These are phyloP conservation scores for Fusarium sp. DNA, from an alignment of 2,329 filamentous ascomycete genomes.

Conservation along the genomic window DNA sequence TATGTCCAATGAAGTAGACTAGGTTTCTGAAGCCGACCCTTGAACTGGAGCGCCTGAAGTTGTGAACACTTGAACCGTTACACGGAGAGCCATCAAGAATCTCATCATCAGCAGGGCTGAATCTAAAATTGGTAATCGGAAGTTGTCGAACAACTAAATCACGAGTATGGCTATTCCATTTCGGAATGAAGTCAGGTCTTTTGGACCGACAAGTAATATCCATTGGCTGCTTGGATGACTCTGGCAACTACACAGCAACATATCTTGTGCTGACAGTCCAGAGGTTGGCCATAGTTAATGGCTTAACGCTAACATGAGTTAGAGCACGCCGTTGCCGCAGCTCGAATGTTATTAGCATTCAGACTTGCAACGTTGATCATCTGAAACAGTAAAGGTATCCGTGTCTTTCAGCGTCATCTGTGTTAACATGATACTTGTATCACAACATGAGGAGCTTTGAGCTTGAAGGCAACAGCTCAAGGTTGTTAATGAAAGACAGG, in stretches of 20 bases:
- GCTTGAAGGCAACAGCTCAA: not conserved
- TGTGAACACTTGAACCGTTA: conserved; percentile 20
- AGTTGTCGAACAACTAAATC: not conserved
- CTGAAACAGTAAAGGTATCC: conserved; percentile 2
- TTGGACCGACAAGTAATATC: conserved; percentile 11
- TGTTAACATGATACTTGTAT: conserved; percentile 1
- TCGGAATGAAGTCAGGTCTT: conserved; percentile 12
- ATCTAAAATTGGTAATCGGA: conserved; percentile 1
- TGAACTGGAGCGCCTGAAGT: conserved; percentile 11
- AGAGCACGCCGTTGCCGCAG: conserved; percentile 27
- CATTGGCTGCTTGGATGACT: not conserved
- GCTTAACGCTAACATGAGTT: conserved; percentile 6
- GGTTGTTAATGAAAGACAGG: conserved; percentile 7
- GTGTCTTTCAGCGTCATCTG: not conserved
- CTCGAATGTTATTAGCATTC: conserved; percentile 1
- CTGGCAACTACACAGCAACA: conserved; percentile 7
- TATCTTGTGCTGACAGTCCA: conserved; percentile 8
- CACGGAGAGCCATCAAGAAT: conserved; percentile 10
- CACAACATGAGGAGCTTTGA: not conserved
- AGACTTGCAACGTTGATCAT: conserved; percentile 19
- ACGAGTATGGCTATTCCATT: conserved; percentile 7
- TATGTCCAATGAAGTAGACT: conserved; percentile 17
- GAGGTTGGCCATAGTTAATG: conserved; percentile 13
- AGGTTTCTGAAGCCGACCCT: conserved; percentile 27
- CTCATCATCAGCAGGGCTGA: conserved; percentile 28